Conservation (phyloP, 345 rosid species). For the Brassica juncea region DNA sequence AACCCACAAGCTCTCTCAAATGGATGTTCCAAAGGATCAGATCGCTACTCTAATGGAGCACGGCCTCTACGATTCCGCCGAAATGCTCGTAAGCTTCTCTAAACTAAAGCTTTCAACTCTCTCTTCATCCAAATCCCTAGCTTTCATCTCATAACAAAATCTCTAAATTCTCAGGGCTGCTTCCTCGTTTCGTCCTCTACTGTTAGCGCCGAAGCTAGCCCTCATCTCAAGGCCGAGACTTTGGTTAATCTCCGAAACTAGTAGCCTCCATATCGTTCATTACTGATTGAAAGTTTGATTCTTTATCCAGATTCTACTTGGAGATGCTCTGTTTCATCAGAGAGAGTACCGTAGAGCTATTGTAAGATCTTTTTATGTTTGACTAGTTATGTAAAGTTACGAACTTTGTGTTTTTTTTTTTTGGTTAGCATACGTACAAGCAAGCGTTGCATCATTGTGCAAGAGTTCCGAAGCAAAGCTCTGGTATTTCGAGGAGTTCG, state of each 20-base stretch:
- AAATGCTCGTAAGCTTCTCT: constrained; percentile 80
- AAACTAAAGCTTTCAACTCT: too few relatives aligned
- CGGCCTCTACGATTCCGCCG: constrained; percentile 77
- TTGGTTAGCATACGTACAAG: constrained; percentile 69
- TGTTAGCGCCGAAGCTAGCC: constrained; percentile 65
- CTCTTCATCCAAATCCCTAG: constrained; percentile 25
- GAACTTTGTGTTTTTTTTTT: constrained; percentile 1
- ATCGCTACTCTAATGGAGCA: constrained; percentile 72
- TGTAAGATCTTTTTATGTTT: constrained; percentile 47
- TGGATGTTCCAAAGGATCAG: constrained; percentile 91
- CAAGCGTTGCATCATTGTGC: constrained; percentile 80
- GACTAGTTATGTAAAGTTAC: background rate
- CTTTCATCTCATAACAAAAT: constrained; percentile 9
- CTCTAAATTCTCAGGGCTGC: constrained; percentile 53
- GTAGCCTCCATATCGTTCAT: background rate
- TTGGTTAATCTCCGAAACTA: constrained; percentile 47
- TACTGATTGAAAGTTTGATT: background rate
- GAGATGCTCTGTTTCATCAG: constrained; percentile 81
- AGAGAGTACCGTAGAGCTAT: constrained; percentile 85
- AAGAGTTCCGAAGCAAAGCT: constrained; percentile 76
- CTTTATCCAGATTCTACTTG: constrained; percentile 69
- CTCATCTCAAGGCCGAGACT: constrained; percentile 89
- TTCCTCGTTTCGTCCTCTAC: constrained; percentile 84
- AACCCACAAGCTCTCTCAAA: constrained; percentile 37
- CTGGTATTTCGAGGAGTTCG: constrained; percentile 63